Conservation (phyloP, 805 yeast genomes). For the Suhomyces pyralidae region DNA sequence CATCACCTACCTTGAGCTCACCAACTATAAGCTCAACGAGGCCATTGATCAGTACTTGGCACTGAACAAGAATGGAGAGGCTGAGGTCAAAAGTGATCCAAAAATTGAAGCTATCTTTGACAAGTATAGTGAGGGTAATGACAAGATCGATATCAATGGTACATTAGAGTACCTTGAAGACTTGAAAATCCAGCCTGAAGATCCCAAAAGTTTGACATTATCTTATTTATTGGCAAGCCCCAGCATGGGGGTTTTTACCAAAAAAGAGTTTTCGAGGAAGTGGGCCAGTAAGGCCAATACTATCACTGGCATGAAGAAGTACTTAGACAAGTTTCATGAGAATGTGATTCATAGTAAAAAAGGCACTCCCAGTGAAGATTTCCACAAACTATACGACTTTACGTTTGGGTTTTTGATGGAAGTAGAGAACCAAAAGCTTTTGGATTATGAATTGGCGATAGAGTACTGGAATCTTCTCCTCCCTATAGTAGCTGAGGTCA, state of each 20-base stretch:
- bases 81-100: conserved; percentile 7
- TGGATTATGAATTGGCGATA: conserved; percentile 59
- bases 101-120: conserved; percentile 31
- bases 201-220: conserved; percentile 63
- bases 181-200: conserved; percentile 70
- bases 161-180: conserved; percentile 67
- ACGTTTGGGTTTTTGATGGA: conserved; percentile 68
- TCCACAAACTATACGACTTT: conserved; percentile 63
- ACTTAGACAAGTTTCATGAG: conserved; percentile 15
- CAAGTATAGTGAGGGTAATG: conserved; percentile 27
- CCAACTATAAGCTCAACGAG: conserved; percentile 26
- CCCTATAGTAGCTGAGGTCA: conserved; percentile 8
- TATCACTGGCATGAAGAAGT: conserved; percentile 46
- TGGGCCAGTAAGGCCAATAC: conserved; percentile 48
- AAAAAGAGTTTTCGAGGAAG: conserved; percentile 48
- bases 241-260: conserved; percentile 57
- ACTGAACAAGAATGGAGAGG: conserved; percentile 1
- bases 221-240: conserved; percentile 70
- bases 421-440: conserved; percentile 48
- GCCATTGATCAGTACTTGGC: conserved; percentile 31
- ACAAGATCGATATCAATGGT: conserved; percentile 70
- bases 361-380: conserved; percentile 27
- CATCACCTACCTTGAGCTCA: conserved; percentile 29
- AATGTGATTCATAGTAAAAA: conserved; percentile 1
- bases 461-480: conserved; percentile 79